Evolutionary conservation across 2,329 filamentous ascomycete genomes (phyloP), one percentile per base, ranked within the genome.

Genomic region (Apiospora saccharicola): DNA sequence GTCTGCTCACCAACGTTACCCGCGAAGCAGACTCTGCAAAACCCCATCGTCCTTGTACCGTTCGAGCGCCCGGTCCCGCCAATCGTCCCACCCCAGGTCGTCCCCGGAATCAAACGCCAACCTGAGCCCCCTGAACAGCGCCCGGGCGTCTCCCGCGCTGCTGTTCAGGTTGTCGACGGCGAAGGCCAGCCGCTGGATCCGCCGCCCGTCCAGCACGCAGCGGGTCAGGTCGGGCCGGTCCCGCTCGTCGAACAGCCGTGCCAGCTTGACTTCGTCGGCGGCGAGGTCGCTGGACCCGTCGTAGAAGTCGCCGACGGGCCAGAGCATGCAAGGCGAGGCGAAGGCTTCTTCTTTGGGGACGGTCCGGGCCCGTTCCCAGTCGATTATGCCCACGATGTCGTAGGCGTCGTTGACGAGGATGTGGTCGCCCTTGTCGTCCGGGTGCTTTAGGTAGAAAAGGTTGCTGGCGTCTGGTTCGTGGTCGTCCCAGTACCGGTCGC

Each of bases 371-470:
- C 80, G 84, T 72, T 85, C 82, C 84, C 84, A 86, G 74, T 86
- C 83, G 68, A 86, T 81, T 57, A 86, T 81, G 14, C 82, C 82
- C 7, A 83, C 82, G 67, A 86, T 83, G 68, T 83, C 81, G 74
- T 77, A 84, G 14, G 80, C 73, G 37, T 81, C 75, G 71, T 85
- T 80, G 12, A 79, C 77, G 0, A 86, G 78, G n/a, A 86, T 81
- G 26, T 86, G 83, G 69, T 86, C 84, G 0, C 83, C 83, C 74
- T 86, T 86, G 70, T 86, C 83, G 73, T 86, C 83, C n/a, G 80
- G 76, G 74, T 86, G 82, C 72, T 83, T 85, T 6, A 86, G 76
- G 73, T 81, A 86, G 75, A 81, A 84, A 19, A 3, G 22, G 37
- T 41, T 41, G 7, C 10, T 10, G 37, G 8, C 1, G 24, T 13